Evolutionary conservation across 306 rosid genomes (phyloP), one percentile per base, ranked within the genome.

Genomic region (Medicago arabica): DNA sequence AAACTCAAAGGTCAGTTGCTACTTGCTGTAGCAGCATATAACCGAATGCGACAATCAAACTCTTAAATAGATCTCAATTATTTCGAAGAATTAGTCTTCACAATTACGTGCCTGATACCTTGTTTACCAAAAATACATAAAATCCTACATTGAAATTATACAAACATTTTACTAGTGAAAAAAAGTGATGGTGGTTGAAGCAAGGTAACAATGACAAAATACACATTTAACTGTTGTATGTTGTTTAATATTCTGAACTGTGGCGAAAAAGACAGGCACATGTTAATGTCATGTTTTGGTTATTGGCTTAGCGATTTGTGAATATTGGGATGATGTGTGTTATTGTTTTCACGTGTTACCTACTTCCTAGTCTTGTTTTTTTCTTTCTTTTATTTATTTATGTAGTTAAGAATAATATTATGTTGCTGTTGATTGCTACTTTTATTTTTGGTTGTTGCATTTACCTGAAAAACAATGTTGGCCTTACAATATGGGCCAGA

Each of bases 401-500:
- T 21, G n/a, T 16, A 43, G 23, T 67, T 16, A 4, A 44, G 12
- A 19, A 69, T 47, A 7, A 43, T 15, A 65, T 11, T 8, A 11
- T 17, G 10, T 41, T 65, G 2, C 15, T 6, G 3, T 46, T 40
- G 59, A 17, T 54, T 28, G 17, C 25, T 51, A 31, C 36, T n/a
- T 82, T 68, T 6, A 25, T 18, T 74, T 38, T 28, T 40, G 72
- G 18, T 49, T 1, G 49, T 63, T 64, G 39, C 10, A 63, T 75
- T 75, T 84, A 91, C 98, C 99, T 96, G 99, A 62, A 96, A 96
- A 64, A 92, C 68, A 69, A 96, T 89, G 84, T 87, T 85, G 74
- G 89, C 76, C 38, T 89, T 87, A 77, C 99, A 96, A 85, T 86
- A 96, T 4, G 97, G 99, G 60, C 98, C 99, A 0, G 97, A 89